A percentile compares a stretch with the other conserved stretches of the same genome.
Conservation (phyloP, 129 eudicot genomes). For the Flaveria brownii region DNA sequence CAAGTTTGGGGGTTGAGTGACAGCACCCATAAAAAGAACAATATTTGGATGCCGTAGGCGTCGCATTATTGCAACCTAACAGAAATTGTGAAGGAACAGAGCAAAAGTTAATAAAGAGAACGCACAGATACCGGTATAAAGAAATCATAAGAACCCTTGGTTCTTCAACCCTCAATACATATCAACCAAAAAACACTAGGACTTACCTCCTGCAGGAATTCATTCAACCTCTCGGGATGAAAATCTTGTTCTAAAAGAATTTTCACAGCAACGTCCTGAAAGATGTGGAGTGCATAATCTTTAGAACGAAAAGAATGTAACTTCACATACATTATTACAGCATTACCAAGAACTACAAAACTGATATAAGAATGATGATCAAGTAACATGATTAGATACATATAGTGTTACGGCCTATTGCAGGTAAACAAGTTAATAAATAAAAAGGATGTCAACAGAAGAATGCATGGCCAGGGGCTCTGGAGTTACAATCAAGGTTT, state of each 20-base stretch:
- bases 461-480: not conserved
- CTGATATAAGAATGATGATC: not conserved
- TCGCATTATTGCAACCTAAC: constrained; percentile 82
- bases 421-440: not conserved
- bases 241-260: constrained; percentile 89
- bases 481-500: not conserved
- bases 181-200: not conserved
- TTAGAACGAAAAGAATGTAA: constrained; percentile 8
- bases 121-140: not conserved
- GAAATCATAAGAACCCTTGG: not conserved
- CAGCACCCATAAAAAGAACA: constrained; percentile 91
- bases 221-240: constrained; percentile 68
- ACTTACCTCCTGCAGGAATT: constrained; percentile 71
- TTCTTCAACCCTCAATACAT: not conserved
- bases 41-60: constrained; percentile 84
- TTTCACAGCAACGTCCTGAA: constrained; percentile 90
- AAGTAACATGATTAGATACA: constrained; percentile 13
- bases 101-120: constrained; percentile 19
- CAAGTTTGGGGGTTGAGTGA: constrained; percentile 81
- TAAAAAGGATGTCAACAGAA: not conserved
- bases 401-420: not conserved
- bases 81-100: constrained; percentile 23
- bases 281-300: constrained; percentile 20
- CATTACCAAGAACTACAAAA: not conserved
- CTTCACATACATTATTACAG: constrained; percentile 5